phyloP scores from a whole-genome alignment of 306 rosid species.

The Fragaria nilgerrensis region DNA sequence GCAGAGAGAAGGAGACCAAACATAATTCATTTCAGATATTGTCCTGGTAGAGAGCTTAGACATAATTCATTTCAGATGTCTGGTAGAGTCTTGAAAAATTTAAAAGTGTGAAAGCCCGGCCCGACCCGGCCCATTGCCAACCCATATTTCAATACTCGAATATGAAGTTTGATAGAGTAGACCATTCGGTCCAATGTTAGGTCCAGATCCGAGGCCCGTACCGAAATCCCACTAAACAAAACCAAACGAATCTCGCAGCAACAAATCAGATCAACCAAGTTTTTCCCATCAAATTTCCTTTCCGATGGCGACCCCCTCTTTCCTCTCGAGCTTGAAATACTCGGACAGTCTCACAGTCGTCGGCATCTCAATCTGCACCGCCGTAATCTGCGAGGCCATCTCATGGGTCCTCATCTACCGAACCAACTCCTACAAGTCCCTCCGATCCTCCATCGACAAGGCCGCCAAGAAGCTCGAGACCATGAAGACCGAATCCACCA shows the following conservation, averaged over 20 bases:
- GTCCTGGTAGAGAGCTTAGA: no score
- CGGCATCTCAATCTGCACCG: slow-evolving; percentile 92
- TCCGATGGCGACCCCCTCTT: slow-evolving; percentile 34
- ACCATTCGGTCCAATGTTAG: no score
- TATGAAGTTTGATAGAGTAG: no score
- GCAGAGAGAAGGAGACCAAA: no score
- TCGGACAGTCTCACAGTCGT: slow-evolving; percentile 81
- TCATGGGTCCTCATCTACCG: slow-evolving; percentile 96
- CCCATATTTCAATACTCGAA: no score
- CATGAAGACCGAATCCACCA: slow-evolving; percentile 75
- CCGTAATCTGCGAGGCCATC: slow-evolving; percentile 88
- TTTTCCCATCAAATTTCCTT: no score
- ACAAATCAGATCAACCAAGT: neutral
- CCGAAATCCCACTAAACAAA: neutral
- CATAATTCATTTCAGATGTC: no score
- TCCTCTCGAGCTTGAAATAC: slow-evolving; percentile 67
- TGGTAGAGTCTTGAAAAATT: no score
- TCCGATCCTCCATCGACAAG: slow-evolving; percentile 91
- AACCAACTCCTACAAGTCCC: slow-evolving; percentile 91
- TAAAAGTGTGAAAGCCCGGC: no score
- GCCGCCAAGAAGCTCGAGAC: slow-evolving; percentile 98
- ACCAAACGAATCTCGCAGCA: neutral
- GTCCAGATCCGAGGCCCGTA: no score
- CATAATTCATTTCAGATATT: no score
- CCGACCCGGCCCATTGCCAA: no score